Percentiles rank a stretch among this genome's conserved stretches.
phyloP scores from a whole-genome alignment of 2,329 filamentous ascomycete species.

The Arthrocladium fulminans region DNA sequence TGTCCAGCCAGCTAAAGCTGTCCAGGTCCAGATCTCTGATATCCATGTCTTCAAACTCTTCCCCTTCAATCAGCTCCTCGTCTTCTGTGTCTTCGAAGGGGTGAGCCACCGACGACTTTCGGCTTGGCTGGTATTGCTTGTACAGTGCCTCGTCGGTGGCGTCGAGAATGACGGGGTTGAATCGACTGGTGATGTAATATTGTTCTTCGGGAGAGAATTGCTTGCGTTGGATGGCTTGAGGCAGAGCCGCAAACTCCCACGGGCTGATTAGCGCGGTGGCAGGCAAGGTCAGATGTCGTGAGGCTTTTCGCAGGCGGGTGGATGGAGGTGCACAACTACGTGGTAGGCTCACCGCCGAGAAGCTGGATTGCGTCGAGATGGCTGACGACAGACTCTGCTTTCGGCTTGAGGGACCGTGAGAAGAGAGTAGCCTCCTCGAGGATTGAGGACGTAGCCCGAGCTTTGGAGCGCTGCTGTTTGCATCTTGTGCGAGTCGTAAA shows the following conservation, averaged over 20 bases:
- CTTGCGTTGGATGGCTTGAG: slow-evolving; percentile 62
- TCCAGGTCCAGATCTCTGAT: slow-evolving; percentile 58
- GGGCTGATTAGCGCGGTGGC: slow-evolving; percentile 10
- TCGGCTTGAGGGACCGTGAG: slow-evolving; percentile 9
- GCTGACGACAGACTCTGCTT: slow-evolving; percentile 1
- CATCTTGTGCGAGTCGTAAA: slow-evolving; percentile 26
- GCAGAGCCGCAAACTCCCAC: slow-evolving; percentile 52
- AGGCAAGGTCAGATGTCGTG: slow-evolving; percentile 8
- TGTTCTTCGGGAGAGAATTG: slow-evolving; percentile 67
- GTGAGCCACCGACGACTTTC: slow-evolving; percentile 4
- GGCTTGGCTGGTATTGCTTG: slow-evolving; percentile 31
- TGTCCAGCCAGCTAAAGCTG: slow-evolving; percentile 65
- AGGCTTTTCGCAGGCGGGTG: slow-evolving; percentile 2
- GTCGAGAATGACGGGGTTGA: slow-evolving; percentile 47
- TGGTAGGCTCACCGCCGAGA: slow-evolving; percentile 3
- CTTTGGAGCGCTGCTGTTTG: slow-evolving; percentile 7
- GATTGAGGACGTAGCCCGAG: background rate
- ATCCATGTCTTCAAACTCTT: slow-evolving; percentile 33
- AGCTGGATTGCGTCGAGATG: slow-evolving; percentile 1
- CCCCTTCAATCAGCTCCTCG: slow-evolving; percentile 16
- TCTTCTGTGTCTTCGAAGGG: background rate
- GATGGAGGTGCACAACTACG: background rate
- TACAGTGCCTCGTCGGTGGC: slow-evolving; percentile 51
- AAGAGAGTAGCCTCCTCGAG: background rate
- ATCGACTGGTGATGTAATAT: slow-evolving; percentile 47